Evolutionary conservation across 352 stramenopile species (phyloP).

Genomic region (Globisporangium cylindrosporum): DNA sequence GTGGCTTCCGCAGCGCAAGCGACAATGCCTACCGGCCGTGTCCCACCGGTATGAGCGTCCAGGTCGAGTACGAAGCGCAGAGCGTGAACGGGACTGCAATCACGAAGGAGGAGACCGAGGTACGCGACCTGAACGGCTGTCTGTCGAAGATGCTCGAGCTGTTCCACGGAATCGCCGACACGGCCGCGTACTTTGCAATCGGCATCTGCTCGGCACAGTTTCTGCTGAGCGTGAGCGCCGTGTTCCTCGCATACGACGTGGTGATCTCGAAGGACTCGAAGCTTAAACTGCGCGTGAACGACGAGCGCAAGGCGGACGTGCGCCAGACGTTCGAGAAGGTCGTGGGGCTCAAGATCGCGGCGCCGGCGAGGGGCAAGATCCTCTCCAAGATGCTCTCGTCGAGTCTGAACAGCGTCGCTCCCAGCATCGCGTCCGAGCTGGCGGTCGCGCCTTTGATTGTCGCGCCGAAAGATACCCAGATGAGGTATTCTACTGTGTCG

Average conservation of each 20-base stretch:
- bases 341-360: slow-evolving; percentile 66
- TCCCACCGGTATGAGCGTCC: slow-evolving; percentile 35
- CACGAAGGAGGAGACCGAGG: slow-evolving; percentile 39
- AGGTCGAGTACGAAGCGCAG: slow-evolving; percentile 58
- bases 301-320: slow-evolving; percentile 27
- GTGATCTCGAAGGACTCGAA: slow-evolving; percentile 63
- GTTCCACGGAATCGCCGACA: slow-evolving; percentile 45
- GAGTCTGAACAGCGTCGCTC: slow-evolving; percentile 54
- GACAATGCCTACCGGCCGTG: slow-evolving; percentile 55
- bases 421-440: slow-evolving; percentile 47
- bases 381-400: slow-evolving; percentile 53
- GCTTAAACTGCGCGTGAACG: slow-evolving; percentile 55
- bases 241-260: slow-evolving; percentile 64
- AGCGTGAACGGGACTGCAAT: slow-evolving; percentile 58
- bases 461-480: neutral
- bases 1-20: slow-evolving; percentile 44
- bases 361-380: slow-evolving; percentile 62
- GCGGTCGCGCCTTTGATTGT: slow-evolving; percentile 17
- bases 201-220: slow-evolving; percentile 37
- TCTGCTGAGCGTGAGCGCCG: slow-evolving; percentile 29
- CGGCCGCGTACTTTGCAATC: slow-evolving; percentile 36
- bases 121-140: slow-evolving; percentile 50
- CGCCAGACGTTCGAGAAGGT: slow-evolving; percentile 68
- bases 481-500: neutral
- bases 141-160: slow-evolving; percentile 44